phyloP scores from a whole-genome alignment of 1,284 basidiomycete genomes.

The Butyriboletus pseudospeciosus region DNA sequence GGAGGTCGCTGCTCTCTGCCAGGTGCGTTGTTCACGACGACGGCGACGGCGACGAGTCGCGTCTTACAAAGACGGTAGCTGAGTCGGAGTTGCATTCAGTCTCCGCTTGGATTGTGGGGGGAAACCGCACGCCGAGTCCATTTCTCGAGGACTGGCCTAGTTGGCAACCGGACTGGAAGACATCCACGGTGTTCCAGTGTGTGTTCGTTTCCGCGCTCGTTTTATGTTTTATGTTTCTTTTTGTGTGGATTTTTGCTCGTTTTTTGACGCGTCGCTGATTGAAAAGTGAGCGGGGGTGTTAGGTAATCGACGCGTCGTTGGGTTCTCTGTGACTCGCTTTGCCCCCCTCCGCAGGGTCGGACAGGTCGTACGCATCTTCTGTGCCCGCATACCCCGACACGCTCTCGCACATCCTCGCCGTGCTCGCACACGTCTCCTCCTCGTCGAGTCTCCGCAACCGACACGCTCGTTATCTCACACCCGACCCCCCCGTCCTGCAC shows the following conservation, averaged over 20 bases:
- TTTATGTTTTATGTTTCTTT: not conserved
- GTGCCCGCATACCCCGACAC: conserved; percentile 2
- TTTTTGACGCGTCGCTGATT: conserved; percentile 21
- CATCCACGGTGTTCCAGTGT: not conserved
- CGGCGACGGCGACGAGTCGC: conserved; percentile 1
- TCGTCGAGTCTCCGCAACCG: conserved; percentile 18
- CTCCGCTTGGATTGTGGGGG: conserved; percentile 19
- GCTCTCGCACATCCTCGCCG: not conserved
- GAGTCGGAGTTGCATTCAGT: not conserved
- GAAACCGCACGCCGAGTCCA: not conserved
- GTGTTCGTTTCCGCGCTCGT: not conserved
- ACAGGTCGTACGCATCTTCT: conserved; percentile 32
- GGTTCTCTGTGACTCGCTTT: conserved; percentile 21
- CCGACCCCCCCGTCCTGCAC: not conserved
- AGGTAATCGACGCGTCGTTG: conserved; percentile 33
- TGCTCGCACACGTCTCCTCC: conserved; percentile 49
- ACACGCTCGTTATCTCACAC: conserved; percentile 43
- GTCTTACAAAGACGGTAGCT: conserved; percentile 4
- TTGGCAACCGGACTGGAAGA: conserved; percentile 14
- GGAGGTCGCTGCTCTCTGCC: not conserved
- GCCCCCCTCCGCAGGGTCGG: conserved; percentile 28
- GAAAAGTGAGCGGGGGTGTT: conserved; percentile 21
- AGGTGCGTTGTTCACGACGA: conserved; percentile 9
- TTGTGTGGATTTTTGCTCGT: not conserved
- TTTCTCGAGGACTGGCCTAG: conserved; percentile 5